Evolutionary conservation across 306 rosid genomes (phyloP).

Genomic region (Cercis canadensis): DNA sequence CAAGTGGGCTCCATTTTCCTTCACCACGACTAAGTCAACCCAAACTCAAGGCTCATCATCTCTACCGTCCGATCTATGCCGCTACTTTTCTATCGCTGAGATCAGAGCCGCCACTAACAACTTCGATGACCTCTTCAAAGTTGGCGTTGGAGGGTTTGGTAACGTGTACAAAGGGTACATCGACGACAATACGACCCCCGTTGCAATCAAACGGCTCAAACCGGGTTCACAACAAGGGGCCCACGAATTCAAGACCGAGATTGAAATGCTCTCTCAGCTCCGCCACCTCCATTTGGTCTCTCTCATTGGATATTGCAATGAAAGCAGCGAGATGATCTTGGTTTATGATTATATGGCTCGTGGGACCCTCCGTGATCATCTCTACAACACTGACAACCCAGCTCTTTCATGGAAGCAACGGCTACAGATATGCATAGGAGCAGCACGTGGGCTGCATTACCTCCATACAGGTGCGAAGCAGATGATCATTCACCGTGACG

Average conservation of each 20-base stretch:
- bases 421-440: conserved; percentile 13
- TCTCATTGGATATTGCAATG: conserved; percentile 4
- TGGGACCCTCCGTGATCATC: conserved; percentile 38
- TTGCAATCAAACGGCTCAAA: conserved; percentile 26
- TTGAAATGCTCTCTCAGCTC: conserved; percentile 15
- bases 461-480: conserved; percentile 26
- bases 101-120: conserved; percentile 15
- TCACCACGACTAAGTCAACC: not conserved
- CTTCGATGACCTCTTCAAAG: not conserved
- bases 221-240: conserved; percentile 2
- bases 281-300: conserved; percentile 17
- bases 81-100: conserved; percentile 8
- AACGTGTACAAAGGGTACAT: conserved; percentile 28
- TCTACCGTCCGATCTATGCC: not conserved
- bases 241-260: not conserved
- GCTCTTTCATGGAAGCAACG: conserved; percentile 39
- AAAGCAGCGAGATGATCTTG: conserved; percentile 18
- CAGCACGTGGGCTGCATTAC: conserved; percentile 37
- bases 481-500: conserved; percentile 44
- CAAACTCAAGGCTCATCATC: not conserved
- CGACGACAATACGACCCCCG: not conserved
- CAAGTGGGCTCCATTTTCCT: too few relatives aligned
- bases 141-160: conserved; percentile 28
- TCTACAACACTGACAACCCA: not conserved
- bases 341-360: conserved; percentile 34